Conservation (phyloP, 179 eudicot genomes). For the Silene coronaria region DNA sequence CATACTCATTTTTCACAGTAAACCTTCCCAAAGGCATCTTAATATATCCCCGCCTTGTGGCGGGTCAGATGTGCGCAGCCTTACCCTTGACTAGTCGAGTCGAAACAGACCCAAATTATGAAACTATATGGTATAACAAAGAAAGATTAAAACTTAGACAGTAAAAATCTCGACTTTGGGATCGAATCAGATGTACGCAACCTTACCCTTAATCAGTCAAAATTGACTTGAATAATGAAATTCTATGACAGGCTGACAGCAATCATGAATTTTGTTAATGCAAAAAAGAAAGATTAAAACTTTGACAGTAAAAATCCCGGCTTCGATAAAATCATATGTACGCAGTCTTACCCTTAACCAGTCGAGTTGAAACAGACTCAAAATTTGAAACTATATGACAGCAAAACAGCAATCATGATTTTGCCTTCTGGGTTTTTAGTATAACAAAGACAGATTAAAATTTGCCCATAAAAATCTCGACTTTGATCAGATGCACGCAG, state of each 20-base stretch:
- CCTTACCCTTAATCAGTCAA: not conserved
- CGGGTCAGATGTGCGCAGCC: conserved; percentile 4
- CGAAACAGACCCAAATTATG: not conserved
- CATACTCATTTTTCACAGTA: conserved; percentile 72
- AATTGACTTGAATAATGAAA: not conserved
- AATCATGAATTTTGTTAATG: not conserved
- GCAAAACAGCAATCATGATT: conserved; percentile 1
- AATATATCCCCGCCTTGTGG: not conserved
- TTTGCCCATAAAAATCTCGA: not conserved
- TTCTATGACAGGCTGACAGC: not conserved
- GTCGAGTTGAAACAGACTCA: not conserved
- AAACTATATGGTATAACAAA: not conserved
- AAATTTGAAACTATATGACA: not conserved
- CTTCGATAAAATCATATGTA: not conserved
- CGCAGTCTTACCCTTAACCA: not conserved
- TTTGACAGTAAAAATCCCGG: not conserved
- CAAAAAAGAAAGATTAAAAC: not conserved
- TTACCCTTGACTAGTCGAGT: not conserved
- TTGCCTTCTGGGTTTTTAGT: not conserved
- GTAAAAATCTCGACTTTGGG: not conserved
- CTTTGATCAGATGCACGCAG: not conserved
- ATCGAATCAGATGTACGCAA: not conserved
- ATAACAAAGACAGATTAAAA: conserved; percentile 4
- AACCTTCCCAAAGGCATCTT: conserved; percentile 75
- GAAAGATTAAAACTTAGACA: not conserved